Evolutionary conservation across 257 asterid species (phyloP), one percentile per base, ranked within the genome.

Genomic region (Solanum bulbocastanum): DNA sequence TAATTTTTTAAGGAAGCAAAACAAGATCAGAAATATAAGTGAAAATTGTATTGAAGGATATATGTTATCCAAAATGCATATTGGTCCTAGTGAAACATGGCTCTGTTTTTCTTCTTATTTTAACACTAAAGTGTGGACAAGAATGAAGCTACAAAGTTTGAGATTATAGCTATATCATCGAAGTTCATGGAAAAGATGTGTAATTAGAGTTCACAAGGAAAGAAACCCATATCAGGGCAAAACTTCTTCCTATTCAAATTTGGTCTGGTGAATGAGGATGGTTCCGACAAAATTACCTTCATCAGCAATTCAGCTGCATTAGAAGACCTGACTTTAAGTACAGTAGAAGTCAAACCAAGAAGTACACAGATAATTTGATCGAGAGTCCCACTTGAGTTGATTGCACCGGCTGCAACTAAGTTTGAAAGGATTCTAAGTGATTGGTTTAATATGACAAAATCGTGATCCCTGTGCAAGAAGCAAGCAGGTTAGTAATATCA

Each of bases 341-440:
- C 85, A 85, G 94, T 87, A 87, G 95, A 91, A 89, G 90, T 89
- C 75, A 96, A 94, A 56, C 93, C 91, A 92, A 97, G 94, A 90
- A 96, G 98, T 89, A 88, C 93, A 76, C 90, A 83, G 60, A 94
- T 91, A 83, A 95, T 89, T 92, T 97, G 98, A 74, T 97, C 98
- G 87, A 93, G 88, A 83, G 93, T 89, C 76, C 98, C 98, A 92
- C 89, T 92, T 82, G 98, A 94, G 82, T 52, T 89, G 88, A 97
- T 86, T 69, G 98, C 98, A 86, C 94, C 98, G 32, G 98, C 98
- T 15, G 94, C 94, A 88, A 93, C 92, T 89, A 97, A 91, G 92
- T 97, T 97, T 32, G 94, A 93, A 90, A 97, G 95, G 83, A 97
- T 95, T 91, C 98, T 91, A 90, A 97, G 90, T 71, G 98, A 95